phyloP scores from a whole-genome alignment of 2,329 filamentous ascomycete genomes.

The Xylaria sp. region DNA sequence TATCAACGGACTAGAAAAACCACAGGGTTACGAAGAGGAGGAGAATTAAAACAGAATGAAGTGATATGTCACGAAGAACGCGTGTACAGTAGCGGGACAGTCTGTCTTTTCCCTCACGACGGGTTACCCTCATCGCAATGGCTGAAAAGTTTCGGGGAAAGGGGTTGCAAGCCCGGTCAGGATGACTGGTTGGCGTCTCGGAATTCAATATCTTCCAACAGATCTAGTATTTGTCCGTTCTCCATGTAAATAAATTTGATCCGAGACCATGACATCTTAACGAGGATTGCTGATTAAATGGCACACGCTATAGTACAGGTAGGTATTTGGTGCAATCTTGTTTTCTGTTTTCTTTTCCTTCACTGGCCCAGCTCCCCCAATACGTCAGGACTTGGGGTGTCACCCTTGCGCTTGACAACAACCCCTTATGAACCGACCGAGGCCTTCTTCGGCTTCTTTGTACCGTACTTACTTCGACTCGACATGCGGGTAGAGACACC shows the following conservation, averaged over 20 bases:
- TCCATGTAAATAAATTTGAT: conserved; percentile 23
- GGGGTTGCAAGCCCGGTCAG: conserved; percentile 16
- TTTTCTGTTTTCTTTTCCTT: not conserved
- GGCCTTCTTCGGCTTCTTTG: conserved; percentile 94
- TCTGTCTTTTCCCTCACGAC: conserved; percentile 21
- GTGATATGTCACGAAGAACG: conserved; percentile 10
- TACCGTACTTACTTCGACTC: conserved; percentile 92
- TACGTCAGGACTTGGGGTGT: not conserved
- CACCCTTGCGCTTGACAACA: not conserved
- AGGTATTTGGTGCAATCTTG: conserved; percentile 4
- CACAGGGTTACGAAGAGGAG: conserved; percentile 78
- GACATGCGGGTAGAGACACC: conserved; percentile 81
- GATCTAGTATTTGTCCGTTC: conserved; percentile 20
- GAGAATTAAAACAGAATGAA: conserved; percentile 26
- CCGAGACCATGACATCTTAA: conserved; percentile 9
- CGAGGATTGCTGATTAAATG: conserved; percentile 13
- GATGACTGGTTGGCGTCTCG: conserved; percentile 26
- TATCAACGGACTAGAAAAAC: conserved; percentile 73
- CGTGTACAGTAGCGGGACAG: conserved; percentile 20
- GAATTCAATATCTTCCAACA: conserved; percentile 24
- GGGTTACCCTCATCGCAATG: conserved; percentile 16
- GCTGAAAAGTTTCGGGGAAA: conserved; percentile 12
- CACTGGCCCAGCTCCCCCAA: not conserved
- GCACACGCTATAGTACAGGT: conserved; percentile 21
- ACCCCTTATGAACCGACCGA: conserved; percentile 40